Evolutionary conservation across 2,329 filamentous ascomycete species (phyloP).

Genomic region (Alternaria angustiovoidea): DNA sequence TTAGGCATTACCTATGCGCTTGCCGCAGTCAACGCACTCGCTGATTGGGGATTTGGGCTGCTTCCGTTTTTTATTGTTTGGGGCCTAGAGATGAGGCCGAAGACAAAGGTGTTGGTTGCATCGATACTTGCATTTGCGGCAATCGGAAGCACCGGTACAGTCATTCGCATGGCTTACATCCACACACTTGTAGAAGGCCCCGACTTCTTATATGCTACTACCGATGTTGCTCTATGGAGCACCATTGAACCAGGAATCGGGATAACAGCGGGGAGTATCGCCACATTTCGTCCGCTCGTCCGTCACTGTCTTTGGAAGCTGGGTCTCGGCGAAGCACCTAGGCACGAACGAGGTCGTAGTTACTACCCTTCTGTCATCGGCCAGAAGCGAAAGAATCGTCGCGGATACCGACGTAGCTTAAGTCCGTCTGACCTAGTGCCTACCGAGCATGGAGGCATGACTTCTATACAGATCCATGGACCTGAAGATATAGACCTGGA

Average conservation of each 20-base stretch:
- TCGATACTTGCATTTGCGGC: constrained; percentile 61
- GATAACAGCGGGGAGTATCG: constrained; percentile 58
- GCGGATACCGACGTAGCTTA: constrained; percentile 31
- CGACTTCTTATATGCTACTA: constrained; percentile 53
- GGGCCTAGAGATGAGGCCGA: constrained; percentile 63
- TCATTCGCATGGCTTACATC: constrained; percentile 57
- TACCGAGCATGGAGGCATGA: constrained; percentile 17
- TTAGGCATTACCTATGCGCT: constrained; percentile 59
- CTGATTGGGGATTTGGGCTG: constrained; percentile 46
- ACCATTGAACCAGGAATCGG: constrained; percentile 46
- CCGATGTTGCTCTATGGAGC: constrained; percentile 53
- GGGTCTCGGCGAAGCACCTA: constrained; percentile 28
- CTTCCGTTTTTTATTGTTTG: constrained; percentile 61
- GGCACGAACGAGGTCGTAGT: constrained; percentile 13
- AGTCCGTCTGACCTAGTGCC: constrained; percentile 29
- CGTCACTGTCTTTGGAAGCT: constrained; percentile 37
- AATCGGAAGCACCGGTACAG: constrained; percentile 61
- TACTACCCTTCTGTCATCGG: constrained; percentile 18
- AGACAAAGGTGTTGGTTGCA: constrained; percentile 62
- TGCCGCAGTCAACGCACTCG: constrained; percentile 37
- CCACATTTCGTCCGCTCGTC: constrained; percentile 60
- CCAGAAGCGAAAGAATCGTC: constrained; percentile 23
- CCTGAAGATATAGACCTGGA: constrained; percentile 5
- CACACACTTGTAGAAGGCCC: constrained; percentile 50
- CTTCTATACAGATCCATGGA: constrained; percentile 21